Evolutionary conservation across 495 filamentous ascomycete genomes (phyloP), one percentile per base, ranked within the genome.

Genomic region (Arthonia radiata): DNA sequence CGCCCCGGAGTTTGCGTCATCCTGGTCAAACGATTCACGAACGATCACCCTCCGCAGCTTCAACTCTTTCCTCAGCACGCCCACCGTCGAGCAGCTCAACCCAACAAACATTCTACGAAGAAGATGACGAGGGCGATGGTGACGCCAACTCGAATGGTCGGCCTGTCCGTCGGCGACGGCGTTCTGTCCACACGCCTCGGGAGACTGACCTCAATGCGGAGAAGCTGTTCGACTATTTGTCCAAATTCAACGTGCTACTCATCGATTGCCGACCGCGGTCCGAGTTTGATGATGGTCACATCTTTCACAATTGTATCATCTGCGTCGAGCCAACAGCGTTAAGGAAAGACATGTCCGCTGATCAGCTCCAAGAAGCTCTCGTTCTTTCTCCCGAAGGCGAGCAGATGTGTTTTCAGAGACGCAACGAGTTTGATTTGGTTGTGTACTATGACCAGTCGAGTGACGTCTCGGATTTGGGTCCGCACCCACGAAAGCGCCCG

Each of bases 311-410:
- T 27, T 72, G 62, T 5, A 71, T 82, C 17, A 74, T 94, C 23
- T 94, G 83, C 47, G 59, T 94, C 27, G 86, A 99, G 38, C 79
- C 83, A n/a, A 64, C 81, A 21, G 61, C 61, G 9, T 43, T 77
- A 31, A 61, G 71, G 27, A 56, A 63, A 21, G 71, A 79, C 24
- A 72, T 90, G 23, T 91, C 82, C 0, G 83, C 77, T 6, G 72
- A 80, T 26, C 64, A 93, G 28, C 59, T 99, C 10, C 66, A 64
- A 30, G 75, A 92, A 28, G 69, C 71, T 16, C 60, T 93, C 31
- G 61, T 91, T 7, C 51, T 93, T 5, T 73, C 72, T 2, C 79
- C 86, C 4, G 53, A 73, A 13, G 39, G 50, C 25, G 86, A 97
- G 41, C 68, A 70, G 34, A 44, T 53, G 1, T 49, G 79, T 11